Evolutionary conservation across 2,329 filamentous ascomycete genomes (phyloP), one percentile per base, ranked within the genome.

Genomic region (Mycogone perniciosa): DNA sequence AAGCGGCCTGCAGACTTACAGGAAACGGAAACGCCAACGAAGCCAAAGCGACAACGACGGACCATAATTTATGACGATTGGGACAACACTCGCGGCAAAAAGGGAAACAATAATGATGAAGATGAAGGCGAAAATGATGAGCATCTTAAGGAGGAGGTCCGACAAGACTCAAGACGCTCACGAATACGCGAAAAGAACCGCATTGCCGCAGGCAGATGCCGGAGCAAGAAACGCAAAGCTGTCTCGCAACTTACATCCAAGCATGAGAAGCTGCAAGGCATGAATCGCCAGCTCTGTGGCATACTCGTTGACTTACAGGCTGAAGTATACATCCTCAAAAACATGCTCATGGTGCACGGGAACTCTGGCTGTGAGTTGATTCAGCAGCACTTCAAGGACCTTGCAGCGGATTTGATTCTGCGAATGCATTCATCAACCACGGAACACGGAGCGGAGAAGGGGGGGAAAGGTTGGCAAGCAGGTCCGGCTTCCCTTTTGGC

Each of bases 161-260:
- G 13, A 41, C 10, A n/a, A 41, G 3, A 9, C 38, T n/a, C 5
- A 13, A 3, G 38, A 7, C 43, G 30, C 44, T 39, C 44, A 11
- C 44, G 44, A 27, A 40, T 47, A 13, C 44, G 44, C 34, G 44
- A 47, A 38, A 47, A 47, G 44, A 47, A 47, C 44, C 44, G 44
- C 44, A 39, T 47, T 34, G 44, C 44, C 13, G 44, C 44, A 27
- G 27, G 34, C 34, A 47, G 39, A 30, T 47, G 44, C 44, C 44
- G 44, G 26, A 27, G 44, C 34, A 38, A 31, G 31, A 33, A 47
- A 34, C 44, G 44, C 44, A 47, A 40, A 34, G 44, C 44, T 34
- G 35, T 39, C 44, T 38, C 34, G 26, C 34, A 47, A 26, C 44
- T 47, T 20, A 29, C 34, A 6, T 13, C 35, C 33, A 38, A 38